Percentiles rank a stretch among this genome's conserved stretches.
phyloP scores from a whole-genome alignment of 1,139 yeast genomes.

The Debaryomyces singareniensis region DNA sequence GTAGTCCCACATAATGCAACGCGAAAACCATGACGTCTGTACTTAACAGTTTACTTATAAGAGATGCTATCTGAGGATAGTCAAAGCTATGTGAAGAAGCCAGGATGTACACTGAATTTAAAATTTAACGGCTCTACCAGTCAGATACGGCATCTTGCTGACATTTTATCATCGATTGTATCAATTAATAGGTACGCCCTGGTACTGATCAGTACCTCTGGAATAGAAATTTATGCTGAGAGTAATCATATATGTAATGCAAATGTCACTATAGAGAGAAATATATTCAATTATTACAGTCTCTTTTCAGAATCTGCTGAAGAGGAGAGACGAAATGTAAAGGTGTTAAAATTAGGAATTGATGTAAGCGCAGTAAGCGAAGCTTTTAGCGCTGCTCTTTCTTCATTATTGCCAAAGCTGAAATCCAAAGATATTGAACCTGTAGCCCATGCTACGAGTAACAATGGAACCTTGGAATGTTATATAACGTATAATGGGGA shows the following conservation, averaged over 20 bases:
- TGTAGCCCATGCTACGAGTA: constrained; percentile 14
- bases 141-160: constrained; percentile 34
- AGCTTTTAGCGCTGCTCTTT: constrained; percentile 25
- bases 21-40: no score
- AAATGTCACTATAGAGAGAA: constrained; percentile 29
- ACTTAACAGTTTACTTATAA: no score
- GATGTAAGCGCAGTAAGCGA: constrained; percentile 31
- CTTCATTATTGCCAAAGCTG: constrained; percentile 5
- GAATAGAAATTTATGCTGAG: constrained; percentile 30
- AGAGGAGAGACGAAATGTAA: constrained; percentile 5
- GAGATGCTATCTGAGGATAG: no score
- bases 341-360: constrained; percentile 30
- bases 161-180: constrained; percentile 28
- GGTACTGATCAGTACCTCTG: constrained; percentile 26
- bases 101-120: no score
- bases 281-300: constrained; percentile 27
- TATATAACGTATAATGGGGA: constrained; percentile 41
- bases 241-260: constrained; percentile 33
- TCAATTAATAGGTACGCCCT: constrained; percentile 30
- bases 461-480: constrained; percentile 14
- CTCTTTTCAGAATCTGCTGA: constrained; percentile 11
- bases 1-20: no score
- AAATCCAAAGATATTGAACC: constrained; percentile 4
- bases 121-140: constrained; percentile 32
- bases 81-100: no score